These are phyloP conservation scores for Puya raimondii DNA, from an alignment of 176 grass and related monocot species.

Conservation along the genomic window DNA sequence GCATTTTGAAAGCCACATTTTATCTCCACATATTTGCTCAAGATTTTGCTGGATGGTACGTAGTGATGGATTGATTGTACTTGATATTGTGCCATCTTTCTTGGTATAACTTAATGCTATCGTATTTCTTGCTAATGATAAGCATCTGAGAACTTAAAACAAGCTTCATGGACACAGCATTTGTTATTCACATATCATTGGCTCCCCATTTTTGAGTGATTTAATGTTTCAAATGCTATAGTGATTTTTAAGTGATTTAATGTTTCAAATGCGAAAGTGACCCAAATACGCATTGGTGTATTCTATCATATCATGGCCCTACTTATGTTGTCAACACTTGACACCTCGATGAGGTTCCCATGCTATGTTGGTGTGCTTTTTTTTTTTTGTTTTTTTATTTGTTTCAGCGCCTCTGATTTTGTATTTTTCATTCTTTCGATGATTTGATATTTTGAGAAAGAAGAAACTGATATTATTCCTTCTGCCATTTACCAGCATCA, in stretches of 20 bases:
- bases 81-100: not conserved
- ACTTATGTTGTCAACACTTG: too few relatives aligned
- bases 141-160: too few relatives aligned
- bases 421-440: not conserved
- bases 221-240: not conserved
- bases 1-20: constrained; percentile 2
- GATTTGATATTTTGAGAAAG: not conserved
- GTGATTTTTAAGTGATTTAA: too few relatives aligned
- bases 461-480: not conserved
- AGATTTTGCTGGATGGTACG: not conserved
- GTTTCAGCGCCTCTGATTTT: too few relatives aligned
- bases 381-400: not conserved
- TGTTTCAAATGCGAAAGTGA: too few relatives aligned
- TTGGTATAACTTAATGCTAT: too few relatives aligned
- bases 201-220: not conserved
- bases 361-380: constrained; percentile 6
- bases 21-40: not conserved
- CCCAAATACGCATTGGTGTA: too few relatives aligned
- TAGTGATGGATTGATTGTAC: not conserved
- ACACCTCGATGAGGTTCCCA: not conserved
- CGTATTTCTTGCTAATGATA: too few relatives aligned
- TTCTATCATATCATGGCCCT: too few relatives aligned
- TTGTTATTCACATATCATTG: too few relatives aligned
- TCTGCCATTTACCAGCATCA: constrained; percentile 35
- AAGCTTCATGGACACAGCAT: too few relatives aligned